These are phyloP conservation scores for Deinandra increscens DNA, from an alignment of 129 eudicot genomes.

Conservation along the genomic window DNA sequence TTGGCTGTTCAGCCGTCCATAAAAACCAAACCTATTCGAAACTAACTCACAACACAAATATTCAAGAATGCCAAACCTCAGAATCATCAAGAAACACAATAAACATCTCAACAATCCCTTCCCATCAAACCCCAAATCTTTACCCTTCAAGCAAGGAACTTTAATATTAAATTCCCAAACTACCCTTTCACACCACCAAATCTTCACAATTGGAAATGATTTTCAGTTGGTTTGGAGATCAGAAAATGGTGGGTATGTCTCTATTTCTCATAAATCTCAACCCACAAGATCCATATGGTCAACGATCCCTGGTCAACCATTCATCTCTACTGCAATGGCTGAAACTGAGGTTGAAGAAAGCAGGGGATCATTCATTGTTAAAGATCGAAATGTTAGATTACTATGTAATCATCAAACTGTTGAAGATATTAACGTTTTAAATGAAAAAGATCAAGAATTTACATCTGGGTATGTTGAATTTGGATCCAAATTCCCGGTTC, in stretches of 20 bases:
- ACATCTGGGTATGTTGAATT: constrained; percentile 30
- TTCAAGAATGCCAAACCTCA: constrained; percentile 53
- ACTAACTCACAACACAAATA: not conserved
- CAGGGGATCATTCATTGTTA: constrained; percentile 89
- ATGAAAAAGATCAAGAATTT: constrained; percentile 42
- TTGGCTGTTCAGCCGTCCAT: constrained; percentile 1
- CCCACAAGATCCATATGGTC: constrained; percentile 80
- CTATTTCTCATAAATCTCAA: constrained; percentile 54
- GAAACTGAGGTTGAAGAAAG: constrained; percentile 95
- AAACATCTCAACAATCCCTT: constrained; percentile 88
- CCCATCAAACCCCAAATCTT: constrained; percentile 66
- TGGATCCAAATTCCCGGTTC: constrained; percentile 47
- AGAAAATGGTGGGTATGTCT: constrained; percentile 66
- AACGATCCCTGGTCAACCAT: constrained; percentile 79
- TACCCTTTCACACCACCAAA: constrained; percentile 44
- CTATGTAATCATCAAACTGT: constrained; percentile 77
- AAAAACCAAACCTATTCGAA: constrained; percentile 20
- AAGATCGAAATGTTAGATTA: constrained; percentile 49
- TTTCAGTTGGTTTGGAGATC: constrained; percentile 63
- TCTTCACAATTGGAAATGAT: constrained; percentile 61
- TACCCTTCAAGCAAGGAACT: constrained; percentile 55
- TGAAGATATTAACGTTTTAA: constrained; percentile 48
- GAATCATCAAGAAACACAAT: constrained; percentile 80
- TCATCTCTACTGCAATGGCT: constrained; percentile 80
- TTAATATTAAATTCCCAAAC: constrained; percentile 46